phyloP scores from a whole-genome alignment of 441 rosid species.

The Croton setiger region DNA sequence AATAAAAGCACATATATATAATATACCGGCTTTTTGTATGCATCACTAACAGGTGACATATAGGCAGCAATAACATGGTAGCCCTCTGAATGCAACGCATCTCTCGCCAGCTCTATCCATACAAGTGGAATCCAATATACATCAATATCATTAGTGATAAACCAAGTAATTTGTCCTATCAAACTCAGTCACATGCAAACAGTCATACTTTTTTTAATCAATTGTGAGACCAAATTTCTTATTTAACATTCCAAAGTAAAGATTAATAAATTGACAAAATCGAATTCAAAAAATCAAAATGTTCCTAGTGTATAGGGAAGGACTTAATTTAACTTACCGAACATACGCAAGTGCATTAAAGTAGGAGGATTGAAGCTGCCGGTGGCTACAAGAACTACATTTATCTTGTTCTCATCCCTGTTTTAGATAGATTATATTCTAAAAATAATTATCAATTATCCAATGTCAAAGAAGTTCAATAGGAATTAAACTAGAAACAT shows the following conservation, averaged over 20 bases:
- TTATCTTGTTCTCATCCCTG: slow-evolving; percentile 31
- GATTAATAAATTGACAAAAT: no score
- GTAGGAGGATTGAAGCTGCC: slow-evolving; percentile 99
- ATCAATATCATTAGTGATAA: not conserved
- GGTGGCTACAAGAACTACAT: slow-evolving; percentile 72
- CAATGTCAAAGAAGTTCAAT: not conserved
- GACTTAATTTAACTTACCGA: slow-evolving; percentile 29
- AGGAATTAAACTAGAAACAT: not conserved
- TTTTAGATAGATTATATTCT: not conserved
- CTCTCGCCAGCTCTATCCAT: slow-evolving; percentile 75
- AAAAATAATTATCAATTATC: not conserved
- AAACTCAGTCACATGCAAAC: not conserved
- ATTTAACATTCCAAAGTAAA: not conserved
- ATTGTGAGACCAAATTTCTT: not conserved
- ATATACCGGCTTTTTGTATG: slow-evolving; percentile 78
- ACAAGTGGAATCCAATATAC: slow-evolving; percentile 10
- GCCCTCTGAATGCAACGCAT: slow-evolving; percentile 59
- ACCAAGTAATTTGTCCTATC: not conserved
- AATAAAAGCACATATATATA: not conserved
- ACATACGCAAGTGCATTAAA: slow-evolving; percentile 86
- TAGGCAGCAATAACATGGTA: slow-evolving; percentile 82
- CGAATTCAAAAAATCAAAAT: not conserved
- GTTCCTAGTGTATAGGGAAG: not conserved
- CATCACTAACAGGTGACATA: slow-evolving; percentile 89
- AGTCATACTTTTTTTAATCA: not conserved